phyloP scores from a whole-genome alignment of 805 yeast genomes.

The Yarrowia sp. region DNA sequence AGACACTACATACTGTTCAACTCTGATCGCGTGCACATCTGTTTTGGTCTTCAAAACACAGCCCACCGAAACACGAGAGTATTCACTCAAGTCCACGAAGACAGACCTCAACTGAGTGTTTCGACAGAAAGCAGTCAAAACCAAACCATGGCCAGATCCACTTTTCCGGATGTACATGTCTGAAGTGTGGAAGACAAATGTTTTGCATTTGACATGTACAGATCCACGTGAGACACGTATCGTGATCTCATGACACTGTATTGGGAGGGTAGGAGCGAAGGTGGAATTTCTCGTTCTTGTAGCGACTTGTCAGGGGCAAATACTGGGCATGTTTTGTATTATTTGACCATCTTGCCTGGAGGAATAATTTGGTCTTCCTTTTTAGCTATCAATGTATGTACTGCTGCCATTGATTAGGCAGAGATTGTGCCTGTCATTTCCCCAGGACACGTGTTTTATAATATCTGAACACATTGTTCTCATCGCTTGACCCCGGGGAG shows the following conservation, averaged over 20 bases:
- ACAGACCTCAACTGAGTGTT: too few relatives aligned
- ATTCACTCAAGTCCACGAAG: too few relatives aligned
- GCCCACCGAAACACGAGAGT: neutral
- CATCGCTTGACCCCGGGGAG: neutral
- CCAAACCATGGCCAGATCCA: neutral
- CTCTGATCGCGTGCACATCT: conserved; percentile 3
- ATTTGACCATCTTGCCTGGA: neutral
- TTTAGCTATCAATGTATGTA: too few relatives aligned
- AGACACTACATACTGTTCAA: too few relatives aligned
- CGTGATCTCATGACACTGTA: neutral
- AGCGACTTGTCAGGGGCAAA: neutral
- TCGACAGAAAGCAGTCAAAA: neutral
- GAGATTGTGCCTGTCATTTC: neutral
- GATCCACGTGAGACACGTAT: neutral
- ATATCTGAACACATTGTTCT: neutral
- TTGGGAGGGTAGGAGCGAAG: neutral
- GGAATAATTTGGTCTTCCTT: too few relatives aligned
- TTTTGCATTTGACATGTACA: neutral
- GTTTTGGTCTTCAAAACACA: neutral
- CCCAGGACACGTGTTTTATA: neutral
- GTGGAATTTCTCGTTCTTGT: neutral
- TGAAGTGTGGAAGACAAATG: conserved; percentile 4
- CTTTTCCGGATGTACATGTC: conserved; percentile 1
- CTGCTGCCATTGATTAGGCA: too few relatives aligned
- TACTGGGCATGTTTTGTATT: neutral